These are phyloP conservation scores for Capronia coronata DNA, from an alignment of 2,329 filamentous ascomycete species.

Conservation along the genomic window DNA sequence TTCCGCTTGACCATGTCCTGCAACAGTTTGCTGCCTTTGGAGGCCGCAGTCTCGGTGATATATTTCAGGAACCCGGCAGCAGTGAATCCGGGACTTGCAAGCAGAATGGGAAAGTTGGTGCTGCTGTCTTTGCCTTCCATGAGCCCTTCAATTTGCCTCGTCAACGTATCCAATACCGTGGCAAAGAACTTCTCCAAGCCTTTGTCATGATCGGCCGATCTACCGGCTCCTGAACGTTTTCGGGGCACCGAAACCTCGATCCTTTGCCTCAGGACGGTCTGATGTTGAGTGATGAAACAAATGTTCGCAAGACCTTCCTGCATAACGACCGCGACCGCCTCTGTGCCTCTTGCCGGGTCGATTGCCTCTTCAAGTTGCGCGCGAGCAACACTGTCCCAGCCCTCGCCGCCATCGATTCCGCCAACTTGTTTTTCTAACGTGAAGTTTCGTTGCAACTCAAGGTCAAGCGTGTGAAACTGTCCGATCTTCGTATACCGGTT, in stretches of 20 bases:
- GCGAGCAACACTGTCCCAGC: slow-evolving; percentile 86
- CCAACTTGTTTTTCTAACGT: slow-evolving; percentile 72
- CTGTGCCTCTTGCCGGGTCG: slow-evolving; percentile 69
- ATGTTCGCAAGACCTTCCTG: slow-evolving; percentile 60
- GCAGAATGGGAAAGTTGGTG: slow-evolving; percentile 58
- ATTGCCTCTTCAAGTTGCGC: slow-evolving; percentile 73
- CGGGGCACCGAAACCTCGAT: slow-evolving; percentile 44
- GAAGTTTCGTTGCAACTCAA: slow-evolving; percentile 83
- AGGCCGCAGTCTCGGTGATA: slow-evolving; percentile 55
- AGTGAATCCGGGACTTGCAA: slow-evolving; percentile 85
- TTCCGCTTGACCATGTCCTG: slow-evolving; percentile 51
- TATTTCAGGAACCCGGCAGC: slow-evolving; percentile 74
- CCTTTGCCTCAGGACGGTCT: slow-evolving; percentile 45
- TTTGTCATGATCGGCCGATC: slow-evolving; percentile 44
- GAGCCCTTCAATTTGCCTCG: slow-evolving; percentile 69
- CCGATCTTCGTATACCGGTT: slow-evolving; percentile 63
- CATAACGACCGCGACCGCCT: slow-evolving; percentile 87
- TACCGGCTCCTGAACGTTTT: slow-evolving; percentile 40
- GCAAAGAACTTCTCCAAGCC: slow-evolving; percentile 73
- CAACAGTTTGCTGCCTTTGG: slow-evolving; percentile 67
- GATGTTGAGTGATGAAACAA: slow-evolving; percentile 46
- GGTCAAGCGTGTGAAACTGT: slow-evolving; percentile 65
- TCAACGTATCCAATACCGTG: slow-evolving; percentile 65
- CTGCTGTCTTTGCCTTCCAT: slow-evolving; percentile 36
- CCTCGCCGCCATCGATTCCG: slow-evolving; percentile 38